phyloP scores from a whole-genome alignment of 2,329 filamentous ascomycete species.

The Hypoxylon sp. region DNA sequence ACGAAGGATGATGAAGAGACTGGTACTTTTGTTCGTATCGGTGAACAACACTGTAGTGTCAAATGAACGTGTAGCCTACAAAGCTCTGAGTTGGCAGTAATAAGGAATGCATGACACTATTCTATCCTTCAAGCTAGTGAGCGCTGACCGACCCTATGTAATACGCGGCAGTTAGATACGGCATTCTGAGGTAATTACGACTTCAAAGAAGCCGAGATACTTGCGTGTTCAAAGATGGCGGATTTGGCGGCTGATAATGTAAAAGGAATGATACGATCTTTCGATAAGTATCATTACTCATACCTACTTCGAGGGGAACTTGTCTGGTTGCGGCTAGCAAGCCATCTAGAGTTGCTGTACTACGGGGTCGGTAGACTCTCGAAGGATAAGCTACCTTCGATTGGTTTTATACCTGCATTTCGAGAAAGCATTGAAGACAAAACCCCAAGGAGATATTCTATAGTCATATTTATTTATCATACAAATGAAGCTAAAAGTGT shows the following conservation, averaged over 20 bases:
- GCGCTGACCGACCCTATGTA: background rate
- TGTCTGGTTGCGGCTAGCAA: background rate
- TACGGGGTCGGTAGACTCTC: background rate
- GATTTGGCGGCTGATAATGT: background rate
- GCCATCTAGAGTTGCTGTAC: background rate
- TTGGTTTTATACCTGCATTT: background rate
- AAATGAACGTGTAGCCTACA: background rate
- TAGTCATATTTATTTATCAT: background rate
- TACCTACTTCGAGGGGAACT: too few relatives aligned
- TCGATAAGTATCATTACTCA: background rate
- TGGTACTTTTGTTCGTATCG: background rate
- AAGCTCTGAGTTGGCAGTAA: background rate
- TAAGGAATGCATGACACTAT: background rate
- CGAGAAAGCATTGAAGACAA: background rate
- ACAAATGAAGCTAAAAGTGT: background rate
- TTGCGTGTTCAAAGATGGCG: background rate
- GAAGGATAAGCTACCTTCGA: background rate
- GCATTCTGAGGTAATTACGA: constrained; percentile 1
- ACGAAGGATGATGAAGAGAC: background rate
- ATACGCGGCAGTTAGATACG: constrained; percentile 14
- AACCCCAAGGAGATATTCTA: background rate
- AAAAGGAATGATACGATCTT: background rate
- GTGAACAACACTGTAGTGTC: constrained; percentile 5
- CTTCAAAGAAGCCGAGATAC: background rate
- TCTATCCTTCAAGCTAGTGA: background rate